These are phyloP conservation scores for Lepiota venenata DNA, from an alignment of 768 basidiomycete species.

Conservation along the genomic window DNA sequence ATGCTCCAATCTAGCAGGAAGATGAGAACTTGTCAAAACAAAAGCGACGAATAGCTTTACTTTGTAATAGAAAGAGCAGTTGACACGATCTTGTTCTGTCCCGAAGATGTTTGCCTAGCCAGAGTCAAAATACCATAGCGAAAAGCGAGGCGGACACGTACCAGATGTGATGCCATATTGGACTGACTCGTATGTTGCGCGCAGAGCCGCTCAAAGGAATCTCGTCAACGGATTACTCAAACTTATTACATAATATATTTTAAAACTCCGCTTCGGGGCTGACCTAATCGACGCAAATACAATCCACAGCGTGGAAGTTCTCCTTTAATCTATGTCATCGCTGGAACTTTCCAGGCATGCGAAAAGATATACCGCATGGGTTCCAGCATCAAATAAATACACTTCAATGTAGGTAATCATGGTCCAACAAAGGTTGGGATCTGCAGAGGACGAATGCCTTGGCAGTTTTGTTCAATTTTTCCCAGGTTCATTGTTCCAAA, in stretches of 20 bases:
- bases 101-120: conserved; percentile 90
- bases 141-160: conserved; percentile 27
- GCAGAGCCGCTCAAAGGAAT: no score
- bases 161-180: conserved; percentile 75
- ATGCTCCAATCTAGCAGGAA: conserved; percentile 83
- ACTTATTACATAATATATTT: background rate
- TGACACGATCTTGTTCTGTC: conserved; percentile 93
- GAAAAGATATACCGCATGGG: no score
- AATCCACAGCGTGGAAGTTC: no score
- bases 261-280: background rate
- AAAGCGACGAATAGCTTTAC: conserved; percentile 34
- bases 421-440: no score
- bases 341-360: no score
- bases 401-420: no score
- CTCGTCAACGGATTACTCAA: background rate
- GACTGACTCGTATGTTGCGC: background rate
- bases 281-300: background rate
- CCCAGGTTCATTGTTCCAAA: background rate
- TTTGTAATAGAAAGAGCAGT: conserved; percentile 99
- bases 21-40: conserved; percentile 10
- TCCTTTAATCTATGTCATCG: no score
- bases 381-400: no score
- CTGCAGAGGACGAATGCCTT: no score
- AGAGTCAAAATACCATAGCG: background rate
- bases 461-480: background rate